phyloP scores from a whole-genome alignment of 164 flowering plant genomes.

The Taxillus chinensis region DNA sequence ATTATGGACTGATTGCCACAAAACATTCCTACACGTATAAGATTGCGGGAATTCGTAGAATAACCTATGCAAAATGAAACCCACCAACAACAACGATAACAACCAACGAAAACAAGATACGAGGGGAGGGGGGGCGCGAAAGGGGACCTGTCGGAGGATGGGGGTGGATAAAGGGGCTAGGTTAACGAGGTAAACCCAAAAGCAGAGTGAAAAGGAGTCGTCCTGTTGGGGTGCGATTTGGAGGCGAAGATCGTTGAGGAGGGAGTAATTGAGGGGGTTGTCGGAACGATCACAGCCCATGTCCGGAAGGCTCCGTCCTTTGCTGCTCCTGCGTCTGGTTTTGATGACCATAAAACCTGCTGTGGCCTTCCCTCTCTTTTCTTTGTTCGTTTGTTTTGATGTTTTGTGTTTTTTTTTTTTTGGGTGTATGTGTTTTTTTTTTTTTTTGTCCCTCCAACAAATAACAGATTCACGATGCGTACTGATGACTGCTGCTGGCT shows the following conservation, averaged over 20 bases:
- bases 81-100: neutral
- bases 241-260: constrained; percentile 40
- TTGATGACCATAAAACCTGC: constrained; percentile 2
- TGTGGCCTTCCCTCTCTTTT: no score
- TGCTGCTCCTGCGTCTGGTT: constrained; percentile 12
- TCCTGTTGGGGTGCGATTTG: constrained; percentile 24
- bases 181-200: constrained; percentile 52
- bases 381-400: no score
- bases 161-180: constrained; percentile 29
- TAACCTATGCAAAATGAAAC: neutral
- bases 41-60: neutral
- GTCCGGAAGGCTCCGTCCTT: neutral
- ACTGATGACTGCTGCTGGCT: no score
- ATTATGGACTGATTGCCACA: neutral
- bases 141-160: constrained; percentile 46
- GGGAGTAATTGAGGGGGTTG: constrained; percentile 31
- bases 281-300: constrained; percentile 8
- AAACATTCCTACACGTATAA: neutral
- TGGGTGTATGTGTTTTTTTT: no score
- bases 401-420: no score
- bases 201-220: constrained; percentile 36
- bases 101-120: neutral
- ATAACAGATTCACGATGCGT: no score
- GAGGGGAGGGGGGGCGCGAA: neutral
- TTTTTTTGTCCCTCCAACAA: no score